Base-by-base conservation (phyloP, 1,284 basidiomycete genomes). In the Phaffia rhodozyma region DNA sequence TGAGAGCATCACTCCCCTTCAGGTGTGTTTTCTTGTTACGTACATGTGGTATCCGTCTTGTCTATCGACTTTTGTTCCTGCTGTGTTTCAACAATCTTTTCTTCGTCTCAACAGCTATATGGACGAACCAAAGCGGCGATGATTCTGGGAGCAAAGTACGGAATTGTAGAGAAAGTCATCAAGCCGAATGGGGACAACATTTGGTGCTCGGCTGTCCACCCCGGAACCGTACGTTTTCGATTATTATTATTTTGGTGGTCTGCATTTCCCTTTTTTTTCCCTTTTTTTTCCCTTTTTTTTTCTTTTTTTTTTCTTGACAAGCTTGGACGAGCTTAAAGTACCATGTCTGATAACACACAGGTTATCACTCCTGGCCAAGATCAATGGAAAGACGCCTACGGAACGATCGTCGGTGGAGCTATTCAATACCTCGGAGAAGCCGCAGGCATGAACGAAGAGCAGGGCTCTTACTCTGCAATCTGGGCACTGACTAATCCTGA, bases 281-380 rank as follows among this genome's bases (percentile, higher is more conserved):
- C 29, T 43, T 13, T 13, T 34, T 30, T 53, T 9, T 43, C 59
- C 7, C 11, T 43, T 54, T 30, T 27, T 20, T 55, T 5, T 75
- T 56, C 67, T 77, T 61, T 72, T 16, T 2, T 16, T 11, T 43
- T 43, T 16, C 5, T 7, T 5, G 16, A 43, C 5, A 2, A 43
- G 13, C 5, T 11, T 43, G 38, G 32, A 43, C 5, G 16, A 7
- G 16, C 38, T 7, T 43, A 11, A 7, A 16, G 16, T 16, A 43
- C 5, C 38, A 11, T 11, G 5, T 43, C 5, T 16, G 13, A 43
- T 11, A 2, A 16, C 13, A 2, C 13, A 11, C 13, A 43, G 38
- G 76, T 79, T 53, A 75, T 77, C 68, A 79, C 78, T 43, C 74
- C 73, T 23, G 78, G 79, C 70, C 77, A 80, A 67, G 71, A 77